Conservation (phyloP, 108 stramenopile species). For the Skeletonema grethae region DNA sequence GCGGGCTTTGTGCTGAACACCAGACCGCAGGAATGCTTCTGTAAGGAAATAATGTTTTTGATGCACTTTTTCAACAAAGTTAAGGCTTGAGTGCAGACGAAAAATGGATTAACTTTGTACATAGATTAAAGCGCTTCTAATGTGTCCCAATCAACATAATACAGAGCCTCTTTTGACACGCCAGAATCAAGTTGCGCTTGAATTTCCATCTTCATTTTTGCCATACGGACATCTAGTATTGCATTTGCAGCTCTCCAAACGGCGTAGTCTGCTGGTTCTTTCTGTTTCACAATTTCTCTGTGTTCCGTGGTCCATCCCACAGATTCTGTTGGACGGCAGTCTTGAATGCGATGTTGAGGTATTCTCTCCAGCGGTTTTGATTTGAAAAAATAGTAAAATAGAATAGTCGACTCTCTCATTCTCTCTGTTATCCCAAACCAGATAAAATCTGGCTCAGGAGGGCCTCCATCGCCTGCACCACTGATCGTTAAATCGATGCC, state of each 20-base stretch:
- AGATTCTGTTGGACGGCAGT: conserved; percentile 31
- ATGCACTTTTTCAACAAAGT: too few relatives aligned
- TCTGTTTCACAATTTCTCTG: conserved; percentile 25
- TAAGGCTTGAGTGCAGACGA: too few relatives aligned
- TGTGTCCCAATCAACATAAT: conserved; percentile 40
- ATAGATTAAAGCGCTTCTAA: conserved; percentile 18
- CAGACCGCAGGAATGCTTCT: too few relatives aligned
- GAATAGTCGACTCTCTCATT: conserved; percentile 31
- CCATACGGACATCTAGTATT: conserved; percentile 45
- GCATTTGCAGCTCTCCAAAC: conserved; percentile 52
- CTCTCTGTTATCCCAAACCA: conserved; percentile 53
- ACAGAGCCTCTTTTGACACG: conserved; percentile 39
- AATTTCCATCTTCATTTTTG: conserved; percentile 49
- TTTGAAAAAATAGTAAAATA: conserved; percentile 37
- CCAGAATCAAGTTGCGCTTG: conserved; percentile 30
- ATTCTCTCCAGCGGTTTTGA: conserved; percentile 22
- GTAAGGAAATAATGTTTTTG: too few relatives aligned
- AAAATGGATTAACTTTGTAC: conserved; percentile 47
- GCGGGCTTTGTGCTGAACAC: too few relatives aligned
- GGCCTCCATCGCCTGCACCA: conserved; percentile 36
- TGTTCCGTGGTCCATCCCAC: conserved; percentile 42
- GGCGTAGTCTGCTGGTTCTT: conserved; percentile 49
- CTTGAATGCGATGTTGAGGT: conserved; percentile 27
- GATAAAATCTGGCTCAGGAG: conserved; percentile 42
- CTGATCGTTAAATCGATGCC: conserved; percentile 38